These are phyloP conservation scores for Marasmius sp. DNA, from an alignment of 1,284 basidiomycete species.

Conservation along the genomic window DNA sequence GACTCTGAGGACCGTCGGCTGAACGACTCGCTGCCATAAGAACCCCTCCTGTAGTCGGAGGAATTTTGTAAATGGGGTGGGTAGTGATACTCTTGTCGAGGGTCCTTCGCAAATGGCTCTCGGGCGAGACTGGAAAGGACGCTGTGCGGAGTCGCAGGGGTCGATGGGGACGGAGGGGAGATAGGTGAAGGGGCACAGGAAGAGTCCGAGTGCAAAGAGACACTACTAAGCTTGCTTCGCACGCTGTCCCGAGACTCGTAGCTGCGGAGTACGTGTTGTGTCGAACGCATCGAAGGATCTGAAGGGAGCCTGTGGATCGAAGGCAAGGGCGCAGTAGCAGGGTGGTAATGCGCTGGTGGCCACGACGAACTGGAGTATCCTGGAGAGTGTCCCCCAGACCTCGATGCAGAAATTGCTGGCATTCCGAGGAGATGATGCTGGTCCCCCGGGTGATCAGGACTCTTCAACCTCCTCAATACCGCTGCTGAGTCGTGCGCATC, in stretches of 20 bases:
- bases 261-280: neutral
- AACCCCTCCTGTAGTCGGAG: neutral
- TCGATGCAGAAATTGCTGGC: neutral
- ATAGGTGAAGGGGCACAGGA: slow-evolving; percentile 10
- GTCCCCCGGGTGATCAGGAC: slow-evolving; percentile 4
- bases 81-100: neutral
- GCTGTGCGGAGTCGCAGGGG: slow-evolving; percentile 12
- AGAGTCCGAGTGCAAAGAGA: slow-evolving; percentile 5
- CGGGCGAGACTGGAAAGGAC: neutral
- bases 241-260: slow-evolving; percentile 1
- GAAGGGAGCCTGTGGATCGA: slow-evolving; percentile 1
- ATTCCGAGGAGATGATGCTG: neutral
- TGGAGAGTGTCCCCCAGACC: neutral
- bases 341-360: neutral
- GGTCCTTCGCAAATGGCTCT: neutral
- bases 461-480: slow-evolving; percentile 53
- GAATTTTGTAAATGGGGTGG: neutral
- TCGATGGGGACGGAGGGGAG: slow-evolving; percentile 13
- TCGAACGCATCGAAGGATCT: slow-evolving; percentile 2
- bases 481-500: slow-evolving; percentile 57
- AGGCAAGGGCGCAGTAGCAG: neutral
- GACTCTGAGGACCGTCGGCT: neutral
- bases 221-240: neutral
- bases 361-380: neutral
- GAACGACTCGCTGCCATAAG: neutral